Evolutionary conservation across 169 alveolate genomes (phyloP), one percentile per base, ranked within the genome.

Genomic region (Babesia gibsoni): DNA sequence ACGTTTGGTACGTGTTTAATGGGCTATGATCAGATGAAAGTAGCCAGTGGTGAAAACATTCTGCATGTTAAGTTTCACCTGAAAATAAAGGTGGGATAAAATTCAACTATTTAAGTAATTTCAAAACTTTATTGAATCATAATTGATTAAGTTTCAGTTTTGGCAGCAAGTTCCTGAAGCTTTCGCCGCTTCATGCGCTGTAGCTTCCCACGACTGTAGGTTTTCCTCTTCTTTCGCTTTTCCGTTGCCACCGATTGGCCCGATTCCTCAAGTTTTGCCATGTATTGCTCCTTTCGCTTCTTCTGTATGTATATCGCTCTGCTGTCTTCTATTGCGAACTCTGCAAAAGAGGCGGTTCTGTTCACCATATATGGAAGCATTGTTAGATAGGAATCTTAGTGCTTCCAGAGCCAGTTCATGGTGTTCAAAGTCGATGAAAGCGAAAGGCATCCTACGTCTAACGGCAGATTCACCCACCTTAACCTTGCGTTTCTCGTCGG

Each of bases 121-220:
- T 16, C 16, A 41, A 41, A n/a, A n/a, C n/a, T n/a, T n/a, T n/a
- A n/a, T n/a, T n/a, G n/a, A n/a, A n/a, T n/a, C n/a, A n/a, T n/a
- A n/a, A n/a, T n/a, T n/a, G n/a, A n/a, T n/a, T n/a, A n/a, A n/a
- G n/a, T n/a, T n/a, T n/a, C n/a, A n/a, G n/a, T n/a, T n/a, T 9
- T 36, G 9, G 58, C 20, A 30, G n/a, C 20, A 1, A 32, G 33
- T 39, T 48, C 73, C 5, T 14, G 46, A 9, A 50, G 56, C 36
- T 57, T 36, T 36, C 86, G 58, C 33, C 86, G 68, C 41, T 67
- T 77, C 73, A 63, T 63, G 27, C 86, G 74, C 48, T 77, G 86
- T 42, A 35, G 53, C 73, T 67, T 41, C 4, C 86, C 86, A 3
- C 86, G 70, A 45, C 80, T 63, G 68, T 77, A 77, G 22, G 73